Base-by-base conservation (phyloP, 2,329 filamentous ascomycete genomes). In the Rhynchosporium graminicola region DNA sequence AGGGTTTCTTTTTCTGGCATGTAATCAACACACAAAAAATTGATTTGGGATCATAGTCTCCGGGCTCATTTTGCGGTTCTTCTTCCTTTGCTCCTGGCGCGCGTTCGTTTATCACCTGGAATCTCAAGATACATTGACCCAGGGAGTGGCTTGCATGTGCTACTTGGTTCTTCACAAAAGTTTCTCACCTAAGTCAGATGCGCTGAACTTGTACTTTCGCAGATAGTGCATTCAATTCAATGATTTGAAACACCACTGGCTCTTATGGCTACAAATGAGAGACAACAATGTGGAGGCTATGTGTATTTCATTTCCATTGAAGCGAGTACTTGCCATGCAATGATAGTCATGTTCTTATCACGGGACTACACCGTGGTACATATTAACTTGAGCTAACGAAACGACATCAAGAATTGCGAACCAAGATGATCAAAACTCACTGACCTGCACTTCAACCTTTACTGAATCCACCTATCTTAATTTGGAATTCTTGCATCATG, bases 151-250 rank as follows among this genome's bases (percentile, higher is more conserved):
- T 57, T 61, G 60, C 58, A 60, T 64, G 64, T 67, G 59, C 63
- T 65, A 29, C 50, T 62, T 40, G 46, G 50, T 58, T 57, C 57
- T 26, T 62, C 45, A 59, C 57, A 68, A 68, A 68, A 68, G 62
- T 63, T 69, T 60, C 62, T 38, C 28, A 57, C 43, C 26, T 42
- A 36, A 38, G 4, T 52, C 50, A 62, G 29, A 56, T 55, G 36
- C 51, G 48, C 40, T 48, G 54, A 57, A 28, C 50, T 47, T 64
- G 57, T 54, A 59, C 60, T 64, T 47, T 59, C 55, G 57, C 60
- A 62, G 45, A 31, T 67, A 63, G 59, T 61, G 59, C 63, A 60
- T 56, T 54, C 56, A 67, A 67, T 64, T 51, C 57, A 52, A 65
- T 66, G 63, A 60, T 65, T 66, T 65, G 51, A 56, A 64, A 50